A percentile compares a stretch with the other conserved stretches of the same genome.
Conservation (phyloP, 148 eudicot species). For the Rhododendron mucronatum region DNA sequence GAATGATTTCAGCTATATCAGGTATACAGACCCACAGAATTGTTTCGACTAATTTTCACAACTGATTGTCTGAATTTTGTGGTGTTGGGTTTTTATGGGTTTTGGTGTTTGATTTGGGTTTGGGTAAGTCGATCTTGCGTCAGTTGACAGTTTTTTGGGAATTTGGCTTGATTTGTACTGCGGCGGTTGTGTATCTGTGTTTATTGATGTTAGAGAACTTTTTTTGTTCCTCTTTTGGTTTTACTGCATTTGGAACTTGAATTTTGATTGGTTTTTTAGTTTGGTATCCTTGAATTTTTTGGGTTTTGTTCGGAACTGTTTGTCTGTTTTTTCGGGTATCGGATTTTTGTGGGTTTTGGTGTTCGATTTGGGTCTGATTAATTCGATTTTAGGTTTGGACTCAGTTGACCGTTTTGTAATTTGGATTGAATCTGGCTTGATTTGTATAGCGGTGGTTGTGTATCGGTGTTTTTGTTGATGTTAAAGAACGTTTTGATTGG, state of each 20-base stretch:
- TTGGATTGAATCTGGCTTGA: not conserved
- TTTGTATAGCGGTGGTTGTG: not conserved
- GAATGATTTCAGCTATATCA: not conserved
- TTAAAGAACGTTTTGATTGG: not conserved
- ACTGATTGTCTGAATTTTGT: not conserved
- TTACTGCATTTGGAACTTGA: not conserved
- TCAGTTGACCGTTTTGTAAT: not conserved
- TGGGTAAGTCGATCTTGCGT: not conserved
- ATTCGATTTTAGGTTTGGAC: not conserved
- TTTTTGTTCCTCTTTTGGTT: not conserved
- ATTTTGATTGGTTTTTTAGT: not conserved
- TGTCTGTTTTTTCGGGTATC: not conserved
- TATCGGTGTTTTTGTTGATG: not conserved
- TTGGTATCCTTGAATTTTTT: not conserved
- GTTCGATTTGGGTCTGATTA: not conserved
- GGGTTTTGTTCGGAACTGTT: not conserved
- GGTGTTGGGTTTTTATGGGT: not conserved
- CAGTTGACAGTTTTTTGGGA: not conserved
- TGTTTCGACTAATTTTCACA: not conserved
- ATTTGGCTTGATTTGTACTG: conserved; percentile 2
- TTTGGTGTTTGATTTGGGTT: not conserved
- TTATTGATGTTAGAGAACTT: not conserved
- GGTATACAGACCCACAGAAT: not conserved
- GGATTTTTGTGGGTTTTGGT: not conserved
- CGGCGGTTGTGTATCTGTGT: not conserved